Evolutionary conservation across 208 protist genomes (phyloP), one percentile per base, ranked within the genome.

Genomic region (Acanthamoeba lugdunensis): DNA sequence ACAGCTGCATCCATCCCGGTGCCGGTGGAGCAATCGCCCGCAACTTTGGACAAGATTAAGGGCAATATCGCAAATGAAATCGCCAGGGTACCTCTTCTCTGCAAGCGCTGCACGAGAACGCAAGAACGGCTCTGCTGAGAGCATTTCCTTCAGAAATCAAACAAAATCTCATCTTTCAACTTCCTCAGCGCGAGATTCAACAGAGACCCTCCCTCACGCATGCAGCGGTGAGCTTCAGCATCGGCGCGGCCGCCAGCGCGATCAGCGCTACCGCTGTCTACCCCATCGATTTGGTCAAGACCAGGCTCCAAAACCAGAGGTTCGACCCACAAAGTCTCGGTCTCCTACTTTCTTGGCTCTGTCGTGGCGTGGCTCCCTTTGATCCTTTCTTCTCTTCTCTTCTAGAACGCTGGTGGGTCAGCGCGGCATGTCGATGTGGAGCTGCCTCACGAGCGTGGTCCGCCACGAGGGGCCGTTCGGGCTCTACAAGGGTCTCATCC

Each of bases 281-380:
- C 25, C 96, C 96, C 52, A 97, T 97, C n/a, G 96, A 97, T 90
- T 48, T 97, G 6, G 96, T 97, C 23, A 97, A 97, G 61, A 97
- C 96, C 23, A 28, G 96, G 18, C 96, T 97, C 94, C 96, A 97
- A 79, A 96, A 96, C 89, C 96, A 97, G 58, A 85, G 95, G 91
- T 58, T 56, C 52, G 2, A 5, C 16, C n/a, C n/a, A n/a, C n/a
- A 50, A 65, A 30, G n/a, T 92, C 9, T 18, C 16, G 23, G 6
- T 33, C 21, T 41, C 14, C n/a, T 65, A 81, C 13, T 90, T n/a
- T n/a, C 14, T 41, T 48, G 61, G 0, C 7, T 23, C 28, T 65
- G 11, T 65, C 9, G 54, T 18, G 9, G 56, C 56, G 3, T 14
- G 21, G 56, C 13, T 61, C 61, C 23, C 25, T 25, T 67, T 67